These are phyloP conservation scores for Brassica carinata DNA, from an alignment of 345 rosid species.

Conservation along the genomic window DNA sequence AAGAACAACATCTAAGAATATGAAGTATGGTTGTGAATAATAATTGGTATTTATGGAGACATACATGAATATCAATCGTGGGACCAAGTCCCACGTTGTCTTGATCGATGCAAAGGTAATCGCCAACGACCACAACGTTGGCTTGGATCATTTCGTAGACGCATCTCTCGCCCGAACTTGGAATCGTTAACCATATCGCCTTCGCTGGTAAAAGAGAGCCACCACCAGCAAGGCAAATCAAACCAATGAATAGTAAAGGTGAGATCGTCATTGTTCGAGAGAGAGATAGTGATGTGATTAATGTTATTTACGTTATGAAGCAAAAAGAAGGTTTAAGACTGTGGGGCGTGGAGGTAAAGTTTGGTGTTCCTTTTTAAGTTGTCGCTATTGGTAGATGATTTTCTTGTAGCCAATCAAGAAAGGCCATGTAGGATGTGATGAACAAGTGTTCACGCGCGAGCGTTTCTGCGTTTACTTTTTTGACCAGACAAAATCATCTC, in stretches of 20 bases:
- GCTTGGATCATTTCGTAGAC: conserved; percentile 32
- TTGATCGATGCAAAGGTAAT: conserved; percentile 31
- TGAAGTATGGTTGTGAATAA: neutral
- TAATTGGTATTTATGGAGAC: neutral
- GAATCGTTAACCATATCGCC: conserved; percentile 38
- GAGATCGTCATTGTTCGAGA: conserved; percentile 26
- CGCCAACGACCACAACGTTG: conserved; percentile 26
- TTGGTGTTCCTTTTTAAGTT: neutral
- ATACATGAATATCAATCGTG: neutral
- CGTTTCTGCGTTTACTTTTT: conserved; percentile 5
- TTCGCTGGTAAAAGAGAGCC: conserved; percentile 16
- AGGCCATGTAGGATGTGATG: conserved; percentile 7
- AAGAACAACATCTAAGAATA: neutral
- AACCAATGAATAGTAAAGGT: conserved; percentile 14
- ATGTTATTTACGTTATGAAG: conserved; percentile 11
- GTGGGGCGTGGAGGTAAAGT: neutral
- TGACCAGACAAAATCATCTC: conserved; percentile 21
- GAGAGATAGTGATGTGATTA: conserved; percentile 1
- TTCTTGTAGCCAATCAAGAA: conserved; percentile 10
- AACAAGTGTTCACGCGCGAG: neutral
- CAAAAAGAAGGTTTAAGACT: neutral
- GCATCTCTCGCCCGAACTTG: conserved; percentile 26
- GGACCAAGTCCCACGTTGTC: conserved; percentile 26
- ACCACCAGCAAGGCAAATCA: conserved; percentile 18
- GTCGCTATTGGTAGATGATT: neutral